Conservation (phyloP, 768 basidiomycete genomes). For the Russula sp. region DNA sequence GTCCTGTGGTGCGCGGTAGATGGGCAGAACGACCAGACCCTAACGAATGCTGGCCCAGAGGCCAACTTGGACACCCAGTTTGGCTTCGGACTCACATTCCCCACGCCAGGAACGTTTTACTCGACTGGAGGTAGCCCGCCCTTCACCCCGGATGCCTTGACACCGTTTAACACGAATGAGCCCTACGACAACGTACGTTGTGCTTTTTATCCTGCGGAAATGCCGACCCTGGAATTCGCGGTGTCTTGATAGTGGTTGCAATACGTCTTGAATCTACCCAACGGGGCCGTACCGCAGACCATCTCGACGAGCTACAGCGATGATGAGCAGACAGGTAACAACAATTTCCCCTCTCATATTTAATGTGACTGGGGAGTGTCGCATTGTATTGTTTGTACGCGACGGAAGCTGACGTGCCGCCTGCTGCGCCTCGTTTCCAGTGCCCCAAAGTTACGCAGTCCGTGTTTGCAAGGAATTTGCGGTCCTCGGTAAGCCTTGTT, state of each 20-base stretch:
- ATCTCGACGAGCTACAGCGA: conserved; percentile 74
- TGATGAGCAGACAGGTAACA: conserved; percentile 58
- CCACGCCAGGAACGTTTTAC: conserved; percentile 25
- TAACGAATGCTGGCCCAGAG: conserved; percentile 22
- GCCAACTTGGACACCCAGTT: conserved; percentile 27
- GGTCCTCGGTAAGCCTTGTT: conserved; percentile 44
- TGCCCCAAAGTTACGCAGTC: conserved; percentile 43
- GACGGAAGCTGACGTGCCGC: not conserved
- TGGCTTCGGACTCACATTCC: conserved; percentile 25
- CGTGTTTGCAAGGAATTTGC: conserved; percentile 53
- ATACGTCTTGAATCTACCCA: conserved; percentile 38
- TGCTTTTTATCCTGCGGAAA: too few relatives aligned
- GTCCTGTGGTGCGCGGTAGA: not conserved
- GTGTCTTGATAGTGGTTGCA: conserved; percentile 48
- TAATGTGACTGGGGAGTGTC: not conserved
- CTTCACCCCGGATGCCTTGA: conserved; percentile 18
- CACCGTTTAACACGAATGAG: conserved; percentile 14
- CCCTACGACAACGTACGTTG: conserved; percentile 17
- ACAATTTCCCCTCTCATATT: too few relatives aligned
- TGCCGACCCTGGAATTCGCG: not conserved
- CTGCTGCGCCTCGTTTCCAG: conserved; percentile 27
- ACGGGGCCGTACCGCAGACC: conserved; percentile 45
- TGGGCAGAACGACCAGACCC: conserved; percentile 24
- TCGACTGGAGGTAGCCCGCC: conserved; percentile 26
- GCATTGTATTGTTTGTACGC: not conserved